phyloP scores from a whole-genome alignment of 2,329 filamentous ascomycete species.

The Daldinia sp. region DNA sequence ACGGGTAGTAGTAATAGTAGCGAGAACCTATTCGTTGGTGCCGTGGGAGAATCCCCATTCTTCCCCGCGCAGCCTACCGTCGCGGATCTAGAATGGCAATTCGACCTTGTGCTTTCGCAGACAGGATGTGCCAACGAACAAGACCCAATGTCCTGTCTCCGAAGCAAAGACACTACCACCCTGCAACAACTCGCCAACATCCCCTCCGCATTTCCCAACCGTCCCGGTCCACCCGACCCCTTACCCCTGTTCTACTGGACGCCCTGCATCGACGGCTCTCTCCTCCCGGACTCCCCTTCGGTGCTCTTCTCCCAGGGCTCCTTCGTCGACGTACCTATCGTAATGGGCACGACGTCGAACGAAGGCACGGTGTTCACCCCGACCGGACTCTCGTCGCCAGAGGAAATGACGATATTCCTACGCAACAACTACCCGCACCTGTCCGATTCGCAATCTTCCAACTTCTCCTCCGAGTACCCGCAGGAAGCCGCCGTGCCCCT shows the following conservation, averaged over 20 bases:
- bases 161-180: slow-evolving; percentile 44
- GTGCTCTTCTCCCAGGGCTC: slow-evolving; percentile 50
- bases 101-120: slow-evolving; percentile 49
- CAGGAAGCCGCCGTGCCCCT: slow-evolving; percentile 44
- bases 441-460: slow-evolving; percentile 46
- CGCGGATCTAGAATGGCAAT: slow-evolving; percentile 58
- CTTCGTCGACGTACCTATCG: slow-evolving; percentile 55
- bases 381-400: slow-evolving; percentile 50
- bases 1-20: background rate
- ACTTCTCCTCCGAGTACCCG: slow-evolving; percentile 53
- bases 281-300: slow-evolving; percentile 55
- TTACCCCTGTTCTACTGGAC: slow-evolving; percentile 58
- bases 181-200: slow-evolving; percentile 55
- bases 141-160: slow-evolving; percentile 54
- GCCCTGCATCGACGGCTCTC: slow-evolving; percentile 58
- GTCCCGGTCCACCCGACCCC: slow-evolving; percentile 46
- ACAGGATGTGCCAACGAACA: slow-evolving; percentile 48
- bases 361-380: slow-evolving; percentile 58
- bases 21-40: slow-evolving; percentile 54
- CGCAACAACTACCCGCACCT: slow-evolving; percentile 58
- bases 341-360: slow-evolving; percentile 54
- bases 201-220: slow-evolving; percentile 52
- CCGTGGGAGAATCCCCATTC: slow-evolving; percentile 58
- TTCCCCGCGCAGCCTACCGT: slow-evolving; percentile 58
- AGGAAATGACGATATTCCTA: slow-evolving; percentile 52